Evolutionary conservation across 805 yeast genomes (phyloP), one percentile per base, ranked within the genome.

Genomic region (Candida ficus): DNA sequence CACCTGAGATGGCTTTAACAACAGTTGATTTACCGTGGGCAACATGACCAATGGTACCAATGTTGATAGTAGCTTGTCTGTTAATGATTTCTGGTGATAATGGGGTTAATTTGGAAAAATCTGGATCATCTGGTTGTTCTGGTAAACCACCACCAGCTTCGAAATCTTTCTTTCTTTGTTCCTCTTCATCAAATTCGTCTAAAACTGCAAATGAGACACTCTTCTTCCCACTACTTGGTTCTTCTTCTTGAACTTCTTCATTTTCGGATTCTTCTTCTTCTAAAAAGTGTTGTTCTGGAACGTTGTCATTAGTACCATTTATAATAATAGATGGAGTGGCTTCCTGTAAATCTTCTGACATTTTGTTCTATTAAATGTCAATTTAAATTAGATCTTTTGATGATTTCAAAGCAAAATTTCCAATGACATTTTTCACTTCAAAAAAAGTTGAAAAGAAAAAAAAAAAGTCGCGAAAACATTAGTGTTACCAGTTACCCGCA

Each of bases 121-220:
- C 96, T 43, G 95, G 95, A 66, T 86, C 71, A 29, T 75, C 83
- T 43, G 96, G 96, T 68, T 93, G 99, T 63, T 85, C 96, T 41
- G 99, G 99, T 44, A 93, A 76, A 39, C 99, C 99, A 44, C 98
- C 98, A 63, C 98, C 96, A 66, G 88, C 98, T 73, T 87, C 95
- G 55, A 93, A 90, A 63, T 91, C 97, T 59, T 79, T 74, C 56
- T 74, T 73, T 56, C 88, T 81, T 46, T 74, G 76, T 63, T 84
- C 95, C 58, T 83, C 95, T 45, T 78, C 87, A 45, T 73, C 77
- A 48, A 78, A 86, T 33, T 74, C 73, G 37, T 81, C 87, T 25
- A 80, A 62, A 25, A 75, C 81, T 29, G 89, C 89, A 62, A 90
- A 90, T 5, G 93, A 76, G 36, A 91, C 98, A 23, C 81, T 70